Evolutionary conservation across 306 rosid species (phyloP).

Genomic region (Prunus armeniaca): DNA sequence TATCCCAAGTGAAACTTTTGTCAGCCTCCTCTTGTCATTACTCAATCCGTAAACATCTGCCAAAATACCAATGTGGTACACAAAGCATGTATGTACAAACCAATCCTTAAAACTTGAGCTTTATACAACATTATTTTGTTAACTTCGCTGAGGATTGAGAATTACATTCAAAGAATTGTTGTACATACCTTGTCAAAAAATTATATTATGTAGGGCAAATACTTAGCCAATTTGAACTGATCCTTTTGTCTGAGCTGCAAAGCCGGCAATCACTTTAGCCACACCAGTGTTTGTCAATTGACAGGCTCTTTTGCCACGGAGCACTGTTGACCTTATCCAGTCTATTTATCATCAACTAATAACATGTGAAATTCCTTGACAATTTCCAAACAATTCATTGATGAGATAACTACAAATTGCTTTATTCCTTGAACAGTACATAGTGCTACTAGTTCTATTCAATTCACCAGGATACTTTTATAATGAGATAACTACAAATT

Average conservation of each 20-base stretch:
- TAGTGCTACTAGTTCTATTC: background rate
- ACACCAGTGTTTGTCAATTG: background rate
- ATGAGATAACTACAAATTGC: background rate
- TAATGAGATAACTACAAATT: background rate
- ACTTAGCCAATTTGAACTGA: background rate
- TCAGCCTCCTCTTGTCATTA: background rate
- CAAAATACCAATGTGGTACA: background rate
- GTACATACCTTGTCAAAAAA: background rate
- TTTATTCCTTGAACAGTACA: background rate
- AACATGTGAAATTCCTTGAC: background rate
- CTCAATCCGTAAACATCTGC: background rate
- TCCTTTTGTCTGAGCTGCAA: background rate
- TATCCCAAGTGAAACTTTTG: too few species aligned
- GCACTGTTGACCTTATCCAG: background rate
- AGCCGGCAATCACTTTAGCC: background rate
- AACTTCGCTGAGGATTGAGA: background rate
- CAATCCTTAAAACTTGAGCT: background rate
- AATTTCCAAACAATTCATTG: background rate
- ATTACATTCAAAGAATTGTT: background rate
- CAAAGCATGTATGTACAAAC: too few species aligned
- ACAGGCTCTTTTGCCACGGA: background rate
- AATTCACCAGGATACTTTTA: background rate
- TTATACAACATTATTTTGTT: background rate
- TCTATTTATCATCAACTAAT: background rate
- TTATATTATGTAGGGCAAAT: background rate